Evolutionary conservation across 2,329 filamentous ascomycete genomes (phyloP).

Genomic region (Chaetomiaceae sp.): DNA sequence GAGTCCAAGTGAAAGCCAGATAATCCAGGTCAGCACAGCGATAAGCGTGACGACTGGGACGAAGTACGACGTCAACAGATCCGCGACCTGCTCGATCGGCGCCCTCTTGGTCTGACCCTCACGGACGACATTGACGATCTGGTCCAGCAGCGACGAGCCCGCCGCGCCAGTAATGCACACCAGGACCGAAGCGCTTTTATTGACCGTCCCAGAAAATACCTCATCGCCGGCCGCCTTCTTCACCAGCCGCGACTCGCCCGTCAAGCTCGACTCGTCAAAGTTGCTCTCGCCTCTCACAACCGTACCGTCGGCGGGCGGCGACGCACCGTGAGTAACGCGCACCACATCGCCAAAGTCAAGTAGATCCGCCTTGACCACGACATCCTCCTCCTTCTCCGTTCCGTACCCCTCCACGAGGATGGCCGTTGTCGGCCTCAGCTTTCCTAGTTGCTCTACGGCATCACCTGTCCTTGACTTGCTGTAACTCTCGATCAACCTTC

Average conservation of each 20-base stretch:
- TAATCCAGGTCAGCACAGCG: constrained; percentile 65
- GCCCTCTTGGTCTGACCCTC: constrained; percentile 74
- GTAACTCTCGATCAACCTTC: constrained; percentile 77
- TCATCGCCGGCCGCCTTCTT: constrained; percentile 59
- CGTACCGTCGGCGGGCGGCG: constrained; percentile 77
- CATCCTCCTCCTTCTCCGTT: constrained; percentile 36
- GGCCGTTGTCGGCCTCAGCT: constrained; percentile 72
- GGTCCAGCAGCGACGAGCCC: constrained; percentile 72
- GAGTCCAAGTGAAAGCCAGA: constrained; percentile 65
- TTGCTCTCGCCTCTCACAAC: constrained; percentile 58
- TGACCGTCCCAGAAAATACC: constrained; percentile 71
- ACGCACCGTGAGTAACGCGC: constrained; percentile 70
- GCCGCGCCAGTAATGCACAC: constrained; percentile 60
- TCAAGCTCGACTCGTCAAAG: constrained; percentile 90
- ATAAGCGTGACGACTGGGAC: constrained; percentile 67
- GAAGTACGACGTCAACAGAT: constrained; percentile 70
- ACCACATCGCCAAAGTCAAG: constrained; percentile 73
- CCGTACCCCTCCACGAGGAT: constrained; percentile 55
- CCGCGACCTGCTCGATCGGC: constrained; percentile 70
- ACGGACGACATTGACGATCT: constrained; percentile 71
- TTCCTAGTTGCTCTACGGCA: constrained; percentile 74
- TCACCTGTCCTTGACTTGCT: constrained; percentile 89
- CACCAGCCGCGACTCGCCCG: constrained; percentile 68
- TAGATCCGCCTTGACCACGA: constrained; percentile 56
- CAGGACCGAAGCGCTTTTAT: constrained; percentile 60